Evolutionary conservation across 306 rosid genomes (phyloP), one percentile per base, ranked within the genome.

Genomic region (Senna siamea): DNA sequence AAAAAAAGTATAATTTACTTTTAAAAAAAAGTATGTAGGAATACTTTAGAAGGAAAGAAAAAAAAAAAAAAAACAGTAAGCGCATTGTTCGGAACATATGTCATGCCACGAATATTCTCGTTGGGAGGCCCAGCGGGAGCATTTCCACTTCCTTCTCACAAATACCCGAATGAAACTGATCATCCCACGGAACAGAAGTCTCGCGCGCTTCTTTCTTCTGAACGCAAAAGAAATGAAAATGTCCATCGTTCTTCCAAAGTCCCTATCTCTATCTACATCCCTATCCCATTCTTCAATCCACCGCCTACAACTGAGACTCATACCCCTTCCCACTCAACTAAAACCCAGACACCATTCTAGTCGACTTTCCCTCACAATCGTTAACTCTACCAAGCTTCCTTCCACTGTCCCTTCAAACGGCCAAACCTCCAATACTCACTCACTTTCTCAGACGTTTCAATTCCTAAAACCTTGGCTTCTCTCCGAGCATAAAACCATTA

Each of bases 401-500:
- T 57, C 72, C 68, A 72, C 68, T 34, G 72, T 48, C 53, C 77
- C 34, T 50, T 72, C 80, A 14, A 66, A 58, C 54, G 59, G 60
- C 35, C 28, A 66, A 9, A 10, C 32, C 57, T 47, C 65, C 28
- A 23, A 65, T 58, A 69, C 57, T 41, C 75, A 32, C 20, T 75
- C 80, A 5, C 59, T 80, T 19, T 73, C 82, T 30, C 43, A 53
- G 30, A 78, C 88, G 22, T 40, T 85, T 19, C 57, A 62, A 11
- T 78, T 83, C 37, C 89, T 93, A 46, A 82, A 81, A 63, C 96
- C 97, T 5, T 71, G 67, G 80, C 26, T 89, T 47, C 62, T 77
- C 48, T 61, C 93, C 10, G 84, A 90, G 9, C 78, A 59, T 40
- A 79, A 35, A 28, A 68, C 81, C 40, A 85, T 93, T 55, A 77